Conservation (phyloP, 208 protist species). For the Acanthamoeba lenticulata region DNA sequence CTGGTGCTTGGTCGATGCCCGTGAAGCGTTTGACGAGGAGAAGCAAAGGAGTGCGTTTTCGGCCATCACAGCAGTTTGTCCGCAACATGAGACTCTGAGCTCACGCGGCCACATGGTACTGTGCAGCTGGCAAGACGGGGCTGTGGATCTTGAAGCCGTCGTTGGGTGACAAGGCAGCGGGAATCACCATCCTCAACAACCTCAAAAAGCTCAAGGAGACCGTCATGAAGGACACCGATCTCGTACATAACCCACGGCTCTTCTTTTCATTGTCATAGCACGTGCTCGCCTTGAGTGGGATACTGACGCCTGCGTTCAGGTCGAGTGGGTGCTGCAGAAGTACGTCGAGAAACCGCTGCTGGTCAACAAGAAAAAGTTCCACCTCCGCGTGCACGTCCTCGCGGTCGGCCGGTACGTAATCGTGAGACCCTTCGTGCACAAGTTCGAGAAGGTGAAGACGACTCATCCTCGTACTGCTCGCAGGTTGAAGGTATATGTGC, state of each 20-base stretch:
- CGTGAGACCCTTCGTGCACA: neutral
- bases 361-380: slow-evolving; percentile 59
- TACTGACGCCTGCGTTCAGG: too few relatives aligned
- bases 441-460: too few relatives aligned
- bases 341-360: slow-evolving; percentile 49
- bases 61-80: too few relatives aligned
- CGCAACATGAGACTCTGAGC: too few relatives aligned
- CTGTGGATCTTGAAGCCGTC: slow-evolving; percentile 43
- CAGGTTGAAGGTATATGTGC: slow-evolving; percentile 50
- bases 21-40: slow-evolving; percentile 35
- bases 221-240: neutral
- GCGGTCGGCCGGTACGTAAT: neutral
- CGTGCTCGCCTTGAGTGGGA: neutral
- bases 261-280: neutral
- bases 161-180: neutral
- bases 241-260: neutral
- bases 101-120: too few relatives aligned
- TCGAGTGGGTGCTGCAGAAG: slow-evolving; percentile 52
- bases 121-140: neutral
- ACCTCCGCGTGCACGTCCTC: slow-evolving; percentile 37
- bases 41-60: neutral
- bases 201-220: slow-evolving; percentile 30
- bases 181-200: slow-evolving; percentile 49
- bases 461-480: neutral
- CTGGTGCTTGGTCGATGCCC: slow-evolving; percentile 26